phyloP scores from a whole-genome alignment of 225 moss, liverwort and hornwort species.

The Physcomitrium patens region DNA sequence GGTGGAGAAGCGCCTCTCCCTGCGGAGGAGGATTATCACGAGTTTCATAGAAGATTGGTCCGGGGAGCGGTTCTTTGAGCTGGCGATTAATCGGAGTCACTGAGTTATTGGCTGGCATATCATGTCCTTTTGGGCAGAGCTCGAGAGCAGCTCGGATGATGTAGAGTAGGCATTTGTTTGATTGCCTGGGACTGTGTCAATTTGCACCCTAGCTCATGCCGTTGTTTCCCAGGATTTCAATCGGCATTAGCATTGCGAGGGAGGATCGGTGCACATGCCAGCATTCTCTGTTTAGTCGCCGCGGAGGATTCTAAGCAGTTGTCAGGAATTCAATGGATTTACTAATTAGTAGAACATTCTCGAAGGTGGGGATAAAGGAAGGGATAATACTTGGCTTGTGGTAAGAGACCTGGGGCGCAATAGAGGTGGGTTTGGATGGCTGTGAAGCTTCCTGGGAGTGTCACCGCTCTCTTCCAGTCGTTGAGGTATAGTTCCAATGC shows the following conservation, averaged over 20 bases:
- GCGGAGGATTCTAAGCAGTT: not conserved
- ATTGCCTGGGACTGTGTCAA: too few relatives aligned
- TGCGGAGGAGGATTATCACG: too few relatives aligned
- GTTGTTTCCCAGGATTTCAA: not conserved
- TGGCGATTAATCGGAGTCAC: too few relatives aligned
- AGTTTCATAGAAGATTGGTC: too few relatives aligned
- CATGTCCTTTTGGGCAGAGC: too few relatives aligned
- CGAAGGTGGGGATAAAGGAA: not conserved
- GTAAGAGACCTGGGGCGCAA: conserved; percentile 17
- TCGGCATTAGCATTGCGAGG: conserved; percentile 2
- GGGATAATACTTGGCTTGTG: not conserved
- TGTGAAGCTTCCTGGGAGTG: conserved; percentile 60
- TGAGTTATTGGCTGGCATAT: too few relatives aligned
- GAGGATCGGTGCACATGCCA: too few relatives aligned
- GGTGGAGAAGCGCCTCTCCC: too few relatives aligned
- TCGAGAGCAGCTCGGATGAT: too few relatives aligned
- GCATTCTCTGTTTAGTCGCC: too few relatives aligned
- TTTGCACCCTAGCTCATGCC: not conserved
- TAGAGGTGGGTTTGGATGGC: conserved; percentile 45
- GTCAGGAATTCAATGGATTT: conserved; percentile 30
- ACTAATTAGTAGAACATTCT: not conserved
- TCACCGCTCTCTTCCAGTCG: conserved; percentile 53
- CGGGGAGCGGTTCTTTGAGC: too few relatives aligned
- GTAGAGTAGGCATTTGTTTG: too few relatives aligned
- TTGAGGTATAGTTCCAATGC: conserved; percentile 26